Evolutionary conservation across 495 filamentous ascomycete genomes (phyloP).

Genomic region (Penicillium tannophilum): DNA sequence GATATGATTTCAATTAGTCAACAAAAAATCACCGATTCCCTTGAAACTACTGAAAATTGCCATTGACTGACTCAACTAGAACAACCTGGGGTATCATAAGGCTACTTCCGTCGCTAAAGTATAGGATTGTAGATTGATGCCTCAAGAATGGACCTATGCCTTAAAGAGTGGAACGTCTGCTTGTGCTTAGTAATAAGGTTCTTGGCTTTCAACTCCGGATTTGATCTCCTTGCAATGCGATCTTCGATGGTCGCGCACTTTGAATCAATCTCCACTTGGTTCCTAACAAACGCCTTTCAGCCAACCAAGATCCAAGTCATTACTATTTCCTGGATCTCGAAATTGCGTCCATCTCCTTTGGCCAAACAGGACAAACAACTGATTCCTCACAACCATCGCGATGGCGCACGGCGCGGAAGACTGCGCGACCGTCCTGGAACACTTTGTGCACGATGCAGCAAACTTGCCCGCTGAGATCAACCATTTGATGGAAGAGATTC

Average conservation of each 20-base stretch:
- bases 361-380: background rate
- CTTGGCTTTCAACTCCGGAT: constrained; percentile 3
- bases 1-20: no score
- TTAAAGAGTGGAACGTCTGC: background rate
- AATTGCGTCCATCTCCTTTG: no score
- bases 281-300: background rate
- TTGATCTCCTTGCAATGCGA: constrained; percentile 1
- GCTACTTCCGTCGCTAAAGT: no score
- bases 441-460: constrained; percentile 86
- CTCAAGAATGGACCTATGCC: background rate
- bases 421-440: constrained; percentile 85
- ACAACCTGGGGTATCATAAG: no score
- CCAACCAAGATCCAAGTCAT: background rate
- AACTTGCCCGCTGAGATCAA: constrained; percentile 91
- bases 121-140: no score
- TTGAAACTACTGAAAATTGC: no score
- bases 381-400: background rate
- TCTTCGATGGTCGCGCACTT: constrained; percentile 1
- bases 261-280: background rate
- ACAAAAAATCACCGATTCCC: no score
- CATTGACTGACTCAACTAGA: no score
- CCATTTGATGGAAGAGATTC: constrained; percentile 92
- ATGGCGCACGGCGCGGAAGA: constrained; percentile 63
- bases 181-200: background rate
- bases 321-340: background rate